These are phyloP conservation scores for Sporothrix brasiliensis DNA, from an alignment of 2,329 filamentous ascomycete genomes.

Conservation along the genomic window DNA sequence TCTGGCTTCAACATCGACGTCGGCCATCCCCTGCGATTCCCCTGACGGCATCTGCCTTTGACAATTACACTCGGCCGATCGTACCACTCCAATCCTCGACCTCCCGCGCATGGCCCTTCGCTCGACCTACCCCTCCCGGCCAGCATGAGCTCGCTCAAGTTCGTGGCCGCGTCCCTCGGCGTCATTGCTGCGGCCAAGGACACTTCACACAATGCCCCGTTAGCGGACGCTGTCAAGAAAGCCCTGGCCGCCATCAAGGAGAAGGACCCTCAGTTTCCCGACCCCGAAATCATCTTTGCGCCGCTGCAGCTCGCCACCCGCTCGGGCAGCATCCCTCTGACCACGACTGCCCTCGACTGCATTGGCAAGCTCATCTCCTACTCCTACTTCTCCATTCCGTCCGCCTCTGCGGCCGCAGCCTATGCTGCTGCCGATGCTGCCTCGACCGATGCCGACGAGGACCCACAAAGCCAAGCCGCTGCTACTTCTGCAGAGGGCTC, in stretches of 20 bases:
- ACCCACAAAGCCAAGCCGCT: conserved; percentile 35
- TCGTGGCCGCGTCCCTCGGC: conserved; percentile 91
- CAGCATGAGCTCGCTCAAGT: conserved; percentile 90
- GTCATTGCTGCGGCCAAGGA: conserved; percentile 90
- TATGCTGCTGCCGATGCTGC: conserved; percentile 43
- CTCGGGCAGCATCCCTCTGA: conserved; percentile 79
- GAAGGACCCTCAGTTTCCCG: conserved; percentile 76
- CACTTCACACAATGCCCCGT: conserved; percentile 80
- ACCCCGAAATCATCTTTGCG: conserved; percentile 88
- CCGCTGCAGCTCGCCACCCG: conserved; percentile 89
- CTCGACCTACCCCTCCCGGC: conserved; percentile 47
- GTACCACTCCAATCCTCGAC: background rate
- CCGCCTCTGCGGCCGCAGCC: conserved; percentile 48
- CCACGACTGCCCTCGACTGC: conserved; percentile 90
- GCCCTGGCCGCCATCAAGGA: conserved; percentile 86
- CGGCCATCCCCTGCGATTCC: background rate
- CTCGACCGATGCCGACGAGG: conserved; percentile 34
- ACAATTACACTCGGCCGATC: background rate
- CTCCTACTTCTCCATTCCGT: conserved; percentile 86
- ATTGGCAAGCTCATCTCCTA: conserved; percentile 99
- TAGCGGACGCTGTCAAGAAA: conserved; percentile 78
- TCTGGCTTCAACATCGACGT: conserved; percentile 11
- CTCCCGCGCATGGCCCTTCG: conserved; percentile 51
- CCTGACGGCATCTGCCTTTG: background rate
- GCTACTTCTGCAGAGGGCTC: conserved; percentile 21